Percentiles rank a stretch among this genome's conserved stretches.
Conservation (phyloP, 148 eudicot genomes). For the Cornus controversa region DNA sequence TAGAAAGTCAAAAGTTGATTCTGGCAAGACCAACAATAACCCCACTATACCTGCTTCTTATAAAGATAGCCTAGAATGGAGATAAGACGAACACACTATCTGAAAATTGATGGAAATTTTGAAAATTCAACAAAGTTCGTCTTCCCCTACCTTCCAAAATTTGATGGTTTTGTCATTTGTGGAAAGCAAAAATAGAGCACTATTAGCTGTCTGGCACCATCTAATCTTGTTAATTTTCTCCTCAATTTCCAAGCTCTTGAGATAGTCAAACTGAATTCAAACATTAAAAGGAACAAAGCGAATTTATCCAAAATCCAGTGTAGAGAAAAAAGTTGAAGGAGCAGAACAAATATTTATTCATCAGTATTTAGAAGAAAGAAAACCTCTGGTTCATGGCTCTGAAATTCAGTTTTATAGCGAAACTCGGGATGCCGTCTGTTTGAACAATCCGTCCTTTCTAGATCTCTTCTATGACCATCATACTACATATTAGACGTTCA, state of each 20-base stretch:
- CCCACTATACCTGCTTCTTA: no score
- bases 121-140: neutral
- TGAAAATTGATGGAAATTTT: neutral
- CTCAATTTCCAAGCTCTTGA: slow-evolving; percentile 99
- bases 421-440: slow-evolving; percentile 86
- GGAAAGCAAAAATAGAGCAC: slow-evolving; percentile 86
- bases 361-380: neutral
- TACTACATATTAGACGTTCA: slow-evolving; percentile 32
- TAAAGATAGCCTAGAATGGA: neutral
- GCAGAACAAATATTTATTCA: neutral
- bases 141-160: slow-evolving; percentile 78
- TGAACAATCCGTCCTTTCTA: slow-evolving; percentile 69
- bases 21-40: no score
- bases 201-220: slow-evolving; percentile 95
- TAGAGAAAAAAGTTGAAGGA: slow-evolving; percentile 11
- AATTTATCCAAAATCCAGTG: neutral
- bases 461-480: slow-evolving; percentile 64
- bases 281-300: neutral
- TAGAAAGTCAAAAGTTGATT: no score
- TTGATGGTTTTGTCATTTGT: slow-evolving; percentile 97
- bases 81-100: neutral
- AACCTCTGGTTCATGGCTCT: slow-evolving; percentile 99
- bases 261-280: slow-evolving; percentile 84
- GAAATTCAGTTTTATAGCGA: slow-evolving; percentile 97
- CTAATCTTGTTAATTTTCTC: slow-evolving; percentile 98